Evolutionary conservation across 1,284 basidiomycete genomes (phyloP).

Genomic region (Sanguinoderma infundibulare): DNA sequence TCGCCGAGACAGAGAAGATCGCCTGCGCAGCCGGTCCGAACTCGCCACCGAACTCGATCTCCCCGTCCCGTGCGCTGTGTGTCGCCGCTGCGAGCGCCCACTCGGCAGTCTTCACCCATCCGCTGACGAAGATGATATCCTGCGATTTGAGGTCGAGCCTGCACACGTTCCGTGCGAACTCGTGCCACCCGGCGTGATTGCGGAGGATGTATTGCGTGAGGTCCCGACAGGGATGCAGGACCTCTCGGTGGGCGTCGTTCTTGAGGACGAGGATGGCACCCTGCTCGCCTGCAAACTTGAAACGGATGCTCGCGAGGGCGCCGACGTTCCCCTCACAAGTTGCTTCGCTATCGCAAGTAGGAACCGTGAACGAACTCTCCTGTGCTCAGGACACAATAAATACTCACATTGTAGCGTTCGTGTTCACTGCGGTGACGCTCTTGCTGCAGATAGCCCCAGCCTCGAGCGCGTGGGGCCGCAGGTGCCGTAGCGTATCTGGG

Average conservation of each 20-base stretch:
- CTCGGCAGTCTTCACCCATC: slow-evolving; percentile 25
- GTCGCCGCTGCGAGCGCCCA: slow-evolving; percentile 30
- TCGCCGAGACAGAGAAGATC: slow-evolving; percentile 11
- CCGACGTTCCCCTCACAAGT: background rate
- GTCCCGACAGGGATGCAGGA: slow-evolving; percentile 12
- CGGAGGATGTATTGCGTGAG: slow-evolving; percentile 10
- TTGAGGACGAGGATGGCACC: slow-evolving; percentile 27
- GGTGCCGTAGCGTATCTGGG: background rate
- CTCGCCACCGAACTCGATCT: slow-evolving; percentile 21
- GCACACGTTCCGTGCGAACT: slow-evolving; percentile 15
- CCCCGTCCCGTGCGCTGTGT: slow-evolving; percentile 13
- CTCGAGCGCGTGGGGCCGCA: background rate
- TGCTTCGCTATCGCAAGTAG: background rate
- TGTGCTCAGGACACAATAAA: background rate
- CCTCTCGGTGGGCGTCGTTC: slow-evolving; percentile 14
- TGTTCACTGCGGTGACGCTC: slow-evolving; percentile 6
- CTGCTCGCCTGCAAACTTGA: slow-evolving; percentile 24
- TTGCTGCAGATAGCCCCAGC: slow-evolving; percentile 13
- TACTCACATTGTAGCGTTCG: slow-evolving; percentile 1
- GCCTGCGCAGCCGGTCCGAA: slow-evolving; percentile 9
- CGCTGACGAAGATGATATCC: slow-evolving; percentile 27
- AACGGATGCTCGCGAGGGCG: slow-evolving; percentile 10
- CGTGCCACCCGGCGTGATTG: slow-evolving; percentile 23
- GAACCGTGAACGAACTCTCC: background rate
- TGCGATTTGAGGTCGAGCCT: slow-evolving; percentile 20